Percentiles rank a stretch among this genome's conserved stretches.
Conservation (phyloP, 768 basidiomycete species). For the Mrakia hoshinonis region DNA sequence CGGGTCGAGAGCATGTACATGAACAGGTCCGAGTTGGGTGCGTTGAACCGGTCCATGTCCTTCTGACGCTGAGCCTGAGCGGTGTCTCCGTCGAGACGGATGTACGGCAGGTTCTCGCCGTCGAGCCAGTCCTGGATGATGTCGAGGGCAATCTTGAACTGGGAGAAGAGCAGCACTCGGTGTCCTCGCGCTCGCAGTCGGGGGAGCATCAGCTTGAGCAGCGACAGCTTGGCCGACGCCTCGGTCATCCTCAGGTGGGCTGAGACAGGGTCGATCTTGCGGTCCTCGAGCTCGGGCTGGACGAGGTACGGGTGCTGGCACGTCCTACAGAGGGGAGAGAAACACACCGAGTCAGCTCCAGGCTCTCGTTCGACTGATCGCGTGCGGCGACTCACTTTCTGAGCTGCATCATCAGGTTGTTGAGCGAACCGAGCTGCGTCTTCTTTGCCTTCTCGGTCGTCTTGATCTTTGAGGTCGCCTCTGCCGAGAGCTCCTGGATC, state of each 20-base stretch:
- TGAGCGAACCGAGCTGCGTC: constrained; percentile 41
- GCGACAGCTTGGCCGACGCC: constrained; percentile 45
- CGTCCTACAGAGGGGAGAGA: not conserved
- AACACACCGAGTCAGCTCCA: not conserved
- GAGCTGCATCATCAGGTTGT: constrained; percentile 73
- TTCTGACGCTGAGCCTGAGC: constrained; percentile 79
- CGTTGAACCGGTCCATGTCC: constrained; percentile 91
- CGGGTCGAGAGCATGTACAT: constrained; percentile 86
- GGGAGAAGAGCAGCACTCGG: constrained; percentile 83
- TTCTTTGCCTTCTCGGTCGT: constrained; percentile 13
- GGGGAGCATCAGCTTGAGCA: constrained; percentile 67
- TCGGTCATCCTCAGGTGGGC: constrained; percentile 71
- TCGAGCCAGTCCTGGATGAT: constrained; percentile 78
- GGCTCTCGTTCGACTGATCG: no score
- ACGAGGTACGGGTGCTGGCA: constrained; percentile 35
- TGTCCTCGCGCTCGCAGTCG: constrained; percentile 78
- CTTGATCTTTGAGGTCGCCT: constrained; percentile 14
- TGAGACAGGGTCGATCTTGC: constrained; percentile 50
- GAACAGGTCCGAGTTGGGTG: constrained; percentile 72
- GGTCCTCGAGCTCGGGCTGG: constrained; percentile 62
- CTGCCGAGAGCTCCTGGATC: constrained; percentile 4
- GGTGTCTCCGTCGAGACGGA: constrained; percentile 67
- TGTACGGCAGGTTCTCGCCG: constrained; percentile 49
- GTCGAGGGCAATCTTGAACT: constrained; percentile 84
- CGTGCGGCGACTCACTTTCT: constrained; percentile 5